Conservation (phyloP, 208 protist species). For the Blechomonas ayalai region DNA sequence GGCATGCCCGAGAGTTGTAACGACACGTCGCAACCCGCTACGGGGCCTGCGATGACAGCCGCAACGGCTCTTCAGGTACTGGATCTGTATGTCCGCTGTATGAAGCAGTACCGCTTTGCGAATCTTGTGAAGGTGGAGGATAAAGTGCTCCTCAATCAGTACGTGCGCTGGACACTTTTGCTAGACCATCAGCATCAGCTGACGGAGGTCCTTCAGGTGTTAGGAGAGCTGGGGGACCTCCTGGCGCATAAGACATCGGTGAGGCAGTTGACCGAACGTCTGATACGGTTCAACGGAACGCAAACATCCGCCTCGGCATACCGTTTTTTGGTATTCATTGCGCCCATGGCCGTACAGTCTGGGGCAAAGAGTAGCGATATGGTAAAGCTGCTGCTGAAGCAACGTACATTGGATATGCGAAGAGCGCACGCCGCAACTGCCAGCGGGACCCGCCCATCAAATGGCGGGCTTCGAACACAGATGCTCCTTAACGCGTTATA, state of each 20-base stretch:
- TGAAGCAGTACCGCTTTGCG: too few species aligned
- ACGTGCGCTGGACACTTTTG: conserved; percentile 7
- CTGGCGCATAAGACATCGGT: conserved; percentile 8
- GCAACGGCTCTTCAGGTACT: conserved; percentile 1
- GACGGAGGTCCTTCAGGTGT: conserved; percentile 3
- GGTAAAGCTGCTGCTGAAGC: conserved; percentile 23
- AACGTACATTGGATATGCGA: conserved; percentile 22
- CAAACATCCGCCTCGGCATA: conserved; percentile 11
- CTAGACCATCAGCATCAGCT: not conserved
- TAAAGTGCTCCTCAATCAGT: conserved; percentile 7
- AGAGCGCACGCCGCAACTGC: conserved; percentile 12
- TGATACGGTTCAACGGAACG: conserved; percentile 21
- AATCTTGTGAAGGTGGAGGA: too few species aligned
- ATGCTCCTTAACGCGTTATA: conserved; percentile 16
- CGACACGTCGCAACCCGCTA: not conserved
- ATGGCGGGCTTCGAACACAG: conserved; percentile 4
- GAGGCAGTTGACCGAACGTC: conserved; percentile 16
- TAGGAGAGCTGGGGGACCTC: not conserved
- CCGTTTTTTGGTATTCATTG: conserved; percentile 32
- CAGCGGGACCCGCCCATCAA: conserved; percentile 3
- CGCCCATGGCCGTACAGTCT: conserved; percentile 16
- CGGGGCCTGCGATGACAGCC: not conserved
- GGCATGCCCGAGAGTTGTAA: not conserved
- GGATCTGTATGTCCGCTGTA: not conserved
- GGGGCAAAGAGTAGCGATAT: conserved; percentile 12